These are phyloP conservation scores for Fibroporia radiculosa DNA, from an alignment of 768 basidiomycete species.

Conservation along the genomic window DNA sequence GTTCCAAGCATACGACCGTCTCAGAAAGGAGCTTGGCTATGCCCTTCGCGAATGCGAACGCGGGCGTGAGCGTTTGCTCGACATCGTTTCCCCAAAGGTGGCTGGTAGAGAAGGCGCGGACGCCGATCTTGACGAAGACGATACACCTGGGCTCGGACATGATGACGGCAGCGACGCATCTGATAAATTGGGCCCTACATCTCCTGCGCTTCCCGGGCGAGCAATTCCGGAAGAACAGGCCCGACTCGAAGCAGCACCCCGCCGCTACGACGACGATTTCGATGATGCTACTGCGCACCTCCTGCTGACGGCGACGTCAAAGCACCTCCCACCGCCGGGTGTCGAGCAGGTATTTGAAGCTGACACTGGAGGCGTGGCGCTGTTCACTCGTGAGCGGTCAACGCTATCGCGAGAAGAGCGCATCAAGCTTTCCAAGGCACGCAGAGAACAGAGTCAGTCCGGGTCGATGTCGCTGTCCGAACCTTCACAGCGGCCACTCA, in stretches of 20 bases:
- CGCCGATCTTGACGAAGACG: constrained; percentile 39
- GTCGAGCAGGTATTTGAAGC: constrained; percentile 82
- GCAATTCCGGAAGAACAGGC: not conserved
- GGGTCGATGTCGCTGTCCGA: constrained; percentile 21
- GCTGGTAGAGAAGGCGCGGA: constrained; percentile 30
- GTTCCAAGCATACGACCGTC: constrained; percentile 64
- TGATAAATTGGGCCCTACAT: constrained; percentile 40
- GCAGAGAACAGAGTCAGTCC: constrained; percentile 35
- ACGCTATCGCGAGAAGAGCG: constrained; percentile 71
- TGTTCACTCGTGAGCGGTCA: constrained; percentile 49
- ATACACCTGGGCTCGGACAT: constrained; percentile 38
- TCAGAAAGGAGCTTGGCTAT: constrained; percentile 69
- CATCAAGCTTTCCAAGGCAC: constrained; percentile 49
- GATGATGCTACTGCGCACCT: constrained; percentile 57
- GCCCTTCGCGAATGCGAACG: constrained; percentile 80
- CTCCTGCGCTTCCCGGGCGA: constrained; percentile 19
- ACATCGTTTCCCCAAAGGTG: constrained; percentile 35
- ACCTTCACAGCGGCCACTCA: constrained; percentile 10
- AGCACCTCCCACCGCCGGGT: constrained; percentile 55
- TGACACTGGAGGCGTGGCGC: constrained; percentile 33
- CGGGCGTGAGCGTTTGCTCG: constrained; percentile 56
- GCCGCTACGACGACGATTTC: constrained; percentile 12
- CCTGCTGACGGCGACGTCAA: constrained; percentile 39
- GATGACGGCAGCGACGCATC: constrained; percentile 50
- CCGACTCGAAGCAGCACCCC: constrained; percentile 15